These are phyloP conservation scores for Elaphomyces granulatus DNA, from an alignment of 495 filamentous ascomycete species.

Conservation along the genomic window DNA sequence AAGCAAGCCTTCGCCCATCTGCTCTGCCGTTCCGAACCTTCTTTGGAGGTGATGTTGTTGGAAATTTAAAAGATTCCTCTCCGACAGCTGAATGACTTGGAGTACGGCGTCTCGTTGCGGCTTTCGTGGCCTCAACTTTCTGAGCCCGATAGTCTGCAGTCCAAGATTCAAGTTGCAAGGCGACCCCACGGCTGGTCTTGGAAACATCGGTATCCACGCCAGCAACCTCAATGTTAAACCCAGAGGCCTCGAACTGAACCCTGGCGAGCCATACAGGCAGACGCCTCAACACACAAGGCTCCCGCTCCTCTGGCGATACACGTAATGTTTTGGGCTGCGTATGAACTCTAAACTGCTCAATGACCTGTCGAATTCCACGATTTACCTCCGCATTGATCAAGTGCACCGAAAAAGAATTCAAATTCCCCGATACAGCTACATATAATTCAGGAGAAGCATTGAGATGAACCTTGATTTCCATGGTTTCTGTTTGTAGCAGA, in stretches of 20 bases:
- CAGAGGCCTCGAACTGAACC: slow-evolving; percentile 71
- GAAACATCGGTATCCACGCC: slow-evolving; percentile 75
- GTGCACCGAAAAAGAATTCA: slow-evolving; percentile 77
- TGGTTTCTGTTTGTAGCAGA: slow-evolving; percentile 65
- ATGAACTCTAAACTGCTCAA: slow-evolving; percentile 57
- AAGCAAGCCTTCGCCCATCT: slow-evolving; percentile 67
- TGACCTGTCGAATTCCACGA: slow-evolving; percentile 79
- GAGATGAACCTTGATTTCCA: slow-evolving; percentile 74
- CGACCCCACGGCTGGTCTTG: slow-evolving; percentile 59
- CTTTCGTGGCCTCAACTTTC: slow-evolving; percentile 48
- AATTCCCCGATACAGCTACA: slow-evolving; percentile 61
- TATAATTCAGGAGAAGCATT: slow-evolving; percentile 75
- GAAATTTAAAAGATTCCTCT: slow-evolving; percentile 38
- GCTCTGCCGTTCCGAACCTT: slow-evolving; percentile 45
- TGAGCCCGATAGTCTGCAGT: slow-evolving; percentile 81
- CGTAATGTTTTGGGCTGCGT: slow-evolving; percentile 45
- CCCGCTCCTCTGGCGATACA: slow-evolving; percentile 31
- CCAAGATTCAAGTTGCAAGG: slow-evolving; percentile 80
- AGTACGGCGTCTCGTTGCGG: slow-evolving; percentile 41
- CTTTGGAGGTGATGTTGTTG: slow-evolving; percentile 45
- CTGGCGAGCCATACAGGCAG: slow-evolving; percentile 75
- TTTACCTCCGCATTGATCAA: slow-evolving; percentile 87
- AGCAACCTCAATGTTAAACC: slow-evolving; percentile 81
- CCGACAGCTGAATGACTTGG: slow-evolving; percentile 36
- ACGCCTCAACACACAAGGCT: slow-evolving; percentile 56